phyloP scores from a whole-genome alignment of 2,329 filamentous ascomycete genomes.

The Diaporthe sp. region DNA sequence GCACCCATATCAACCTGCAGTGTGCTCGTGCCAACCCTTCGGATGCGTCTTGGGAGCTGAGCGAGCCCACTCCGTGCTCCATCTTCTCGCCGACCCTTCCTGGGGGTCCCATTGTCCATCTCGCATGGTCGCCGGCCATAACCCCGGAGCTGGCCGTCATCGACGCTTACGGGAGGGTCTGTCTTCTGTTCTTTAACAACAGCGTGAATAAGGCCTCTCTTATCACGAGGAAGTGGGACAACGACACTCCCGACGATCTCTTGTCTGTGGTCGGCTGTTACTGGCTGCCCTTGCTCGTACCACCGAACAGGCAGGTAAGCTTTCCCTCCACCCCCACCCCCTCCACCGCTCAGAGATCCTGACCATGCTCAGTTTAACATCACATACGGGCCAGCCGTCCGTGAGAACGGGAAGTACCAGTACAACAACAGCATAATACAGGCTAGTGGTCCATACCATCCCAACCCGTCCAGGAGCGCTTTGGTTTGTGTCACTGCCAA shows the following conservation, averaged over 20 bases:
- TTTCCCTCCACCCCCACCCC: constrained; percentile 26
- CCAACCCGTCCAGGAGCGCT: constrained; percentile 75
- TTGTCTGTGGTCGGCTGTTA: constrained; percentile 84
- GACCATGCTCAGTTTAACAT: constrained; percentile 52
- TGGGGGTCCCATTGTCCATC: constrained; percentile 77
- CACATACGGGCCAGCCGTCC: constrained; percentile 71
- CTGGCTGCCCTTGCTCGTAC: constrained; percentile 77
- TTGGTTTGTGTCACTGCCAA: constrained; percentile 81
- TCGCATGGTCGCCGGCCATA: constrained; percentile 80
- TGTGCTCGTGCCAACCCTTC: constrained; percentile 76
- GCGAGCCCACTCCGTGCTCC: constrained; percentile 74
- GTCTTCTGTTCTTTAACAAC: constrained; percentile 77
- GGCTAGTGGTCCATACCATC: constrained; percentile 78
- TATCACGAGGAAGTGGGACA: constrained; percentile 68
- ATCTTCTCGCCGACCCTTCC: constrained; percentile 70
- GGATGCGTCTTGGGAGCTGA: constrained; percentile 80
- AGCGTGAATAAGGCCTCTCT: constrained; percentile 77
- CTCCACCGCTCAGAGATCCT: background rate
- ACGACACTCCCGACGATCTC: constrained; percentile 79
- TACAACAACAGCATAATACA: constrained; percentile 76
- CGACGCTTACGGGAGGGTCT: constrained; percentile 81
- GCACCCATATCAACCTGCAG: constrained; percentile 75
- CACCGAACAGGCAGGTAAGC: constrained; percentile 50
- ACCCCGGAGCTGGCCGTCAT: constrained; percentile 85
- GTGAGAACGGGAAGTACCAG: constrained; percentile 70